Percentiles rank a stretch among this genome's conserved stretches.
These are phyloP conservation scores for Hanseniaspora sp. DNA, from an alignment of 1,139 yeast genomes.

Conservation along the genomic window DNA sequence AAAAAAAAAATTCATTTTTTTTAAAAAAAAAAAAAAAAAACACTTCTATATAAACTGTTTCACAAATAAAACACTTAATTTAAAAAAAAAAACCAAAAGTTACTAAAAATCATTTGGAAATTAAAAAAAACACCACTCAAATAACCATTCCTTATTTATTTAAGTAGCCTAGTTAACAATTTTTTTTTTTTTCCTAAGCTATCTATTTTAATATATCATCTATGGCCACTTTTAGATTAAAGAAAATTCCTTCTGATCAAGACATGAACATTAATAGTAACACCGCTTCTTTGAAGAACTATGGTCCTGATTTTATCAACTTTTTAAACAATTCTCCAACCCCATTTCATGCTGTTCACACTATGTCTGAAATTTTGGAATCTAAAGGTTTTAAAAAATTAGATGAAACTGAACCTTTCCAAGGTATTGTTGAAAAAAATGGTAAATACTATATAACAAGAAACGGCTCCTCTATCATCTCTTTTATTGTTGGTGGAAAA, in stretches of 20 bases:
- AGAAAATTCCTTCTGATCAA: slow-evolving; percentile 7
- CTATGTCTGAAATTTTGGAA: slow-evolving; percentile 43
- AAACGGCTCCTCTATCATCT: slow-evolving; percentile 78
- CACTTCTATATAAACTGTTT: no score
- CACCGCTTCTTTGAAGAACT: slow-evolving; percentile 17
- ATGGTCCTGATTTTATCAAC: slow-evolving; percentile 48
- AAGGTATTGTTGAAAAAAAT: slow-evolving; percentile 41
- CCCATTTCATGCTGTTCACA: slow-evolving; percentile 83
- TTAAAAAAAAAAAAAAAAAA: no score
- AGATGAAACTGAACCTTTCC: slow-evolving; percentile 68
- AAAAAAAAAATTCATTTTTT: no score
- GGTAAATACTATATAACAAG: slow-evolving; percentile 73
- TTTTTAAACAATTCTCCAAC: slow-evolving; percentile 84
- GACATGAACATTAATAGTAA: neutral
- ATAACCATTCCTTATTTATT: no score
- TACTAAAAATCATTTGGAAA: no score
- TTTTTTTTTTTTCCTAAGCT: no score
- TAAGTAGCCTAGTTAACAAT: no score
- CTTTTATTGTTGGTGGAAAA: slow-evolving; percentile 66
- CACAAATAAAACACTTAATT: no score
- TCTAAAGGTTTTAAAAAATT: slow-evolving; percentile 63
- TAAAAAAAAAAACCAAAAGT: no score
- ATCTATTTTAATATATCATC: neutral
- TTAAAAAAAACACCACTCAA: no score
- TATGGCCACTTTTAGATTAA: slow-evolving; percentile 20